These are phyloP conservation scores for Trichoderma reesei DNA, from an alignment of 495 filamentous ascomycete species.

Conservation along the genomic window DNA sequence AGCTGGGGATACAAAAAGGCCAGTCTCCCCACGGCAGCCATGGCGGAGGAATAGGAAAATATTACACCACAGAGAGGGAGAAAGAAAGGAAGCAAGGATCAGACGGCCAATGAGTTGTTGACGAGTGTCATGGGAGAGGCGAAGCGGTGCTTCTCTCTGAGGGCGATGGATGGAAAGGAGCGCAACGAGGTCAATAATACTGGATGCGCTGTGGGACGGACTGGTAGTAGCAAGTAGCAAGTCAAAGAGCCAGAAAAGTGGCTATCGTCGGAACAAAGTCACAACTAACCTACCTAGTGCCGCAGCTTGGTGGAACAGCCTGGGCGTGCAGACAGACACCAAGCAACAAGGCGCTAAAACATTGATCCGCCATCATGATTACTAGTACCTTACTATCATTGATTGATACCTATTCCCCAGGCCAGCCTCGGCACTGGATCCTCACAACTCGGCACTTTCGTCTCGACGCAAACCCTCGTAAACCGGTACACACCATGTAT, in stretches of 20 bases:
- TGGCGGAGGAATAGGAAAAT: neutral
- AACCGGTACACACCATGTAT: too few species aligned
- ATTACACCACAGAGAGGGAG: neutral
- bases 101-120: neutral
- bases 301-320: too few species aligned
- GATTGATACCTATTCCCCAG: too few species aligned
- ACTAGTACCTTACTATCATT: too few species aligned
- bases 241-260: constrained; percentile 3
- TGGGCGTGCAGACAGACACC: too few species aligned
- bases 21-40: constrained; percentile 1
- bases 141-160: neutral
- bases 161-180: neutral
- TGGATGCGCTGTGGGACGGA: too few species aligned
- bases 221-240: too few species aligned
- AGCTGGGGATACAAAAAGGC: neutral
- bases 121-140: neutral
- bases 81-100: neutral
- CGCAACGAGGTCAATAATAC: neutral
- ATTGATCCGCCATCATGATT: neutral
- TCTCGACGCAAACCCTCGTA: too few species aligned
- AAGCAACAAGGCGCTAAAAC: constrained; percentile 4
- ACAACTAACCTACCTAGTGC: too few species aligned
- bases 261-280: constrained; percentile 6
- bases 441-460: too few species aligned
- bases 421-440: too few species aligned